Percentiles rank a stretch among this genome's conserved stretches.
phyloP scores from a whole-genome alignment of 176 grass and related monocot species.

The Thinopyrum elongatum region DNA sequence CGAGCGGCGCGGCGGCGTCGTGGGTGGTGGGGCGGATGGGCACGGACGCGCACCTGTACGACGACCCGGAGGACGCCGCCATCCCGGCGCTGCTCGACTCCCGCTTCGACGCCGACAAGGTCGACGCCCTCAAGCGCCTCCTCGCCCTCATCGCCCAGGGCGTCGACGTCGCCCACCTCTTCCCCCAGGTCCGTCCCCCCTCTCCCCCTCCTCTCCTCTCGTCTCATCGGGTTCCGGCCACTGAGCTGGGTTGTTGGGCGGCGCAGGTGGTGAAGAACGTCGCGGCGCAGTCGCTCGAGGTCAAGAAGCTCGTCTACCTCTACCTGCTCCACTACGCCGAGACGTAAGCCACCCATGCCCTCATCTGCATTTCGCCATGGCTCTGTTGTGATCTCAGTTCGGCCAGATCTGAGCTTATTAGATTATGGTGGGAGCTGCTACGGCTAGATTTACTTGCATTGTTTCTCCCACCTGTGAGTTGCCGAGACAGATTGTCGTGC shows the following conservation, averaged over 20 bases:
- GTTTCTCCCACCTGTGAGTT: not conserved
- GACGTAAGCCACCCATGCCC: conserved; percentile 45
- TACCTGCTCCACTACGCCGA: conserved; percentile 97
- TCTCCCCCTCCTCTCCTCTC: not conserved
- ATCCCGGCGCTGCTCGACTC: no score
- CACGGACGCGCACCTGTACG: conserved; percentile 95
- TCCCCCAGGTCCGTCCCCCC: no score
- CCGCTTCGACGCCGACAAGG: no score
- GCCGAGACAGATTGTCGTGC: not conserved
- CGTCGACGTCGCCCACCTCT: no score
- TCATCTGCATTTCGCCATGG: not conserved
- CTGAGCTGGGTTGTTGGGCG: no score
- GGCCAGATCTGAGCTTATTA: not conserved
- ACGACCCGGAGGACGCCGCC: conserved; percentile 87
- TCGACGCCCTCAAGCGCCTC: no score
- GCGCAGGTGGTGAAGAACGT: conserved; percentile 93
- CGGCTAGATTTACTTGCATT: not conserved
- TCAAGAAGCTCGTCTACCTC: conserved; percentile 98
- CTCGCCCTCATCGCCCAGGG: no score
- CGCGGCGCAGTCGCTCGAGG: conserved; percentile 77
- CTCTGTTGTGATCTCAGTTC: not conserved
- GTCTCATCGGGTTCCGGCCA: no score
- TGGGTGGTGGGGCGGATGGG: conserved; percentile 84
- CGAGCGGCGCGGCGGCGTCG: conserved; percentile 65
- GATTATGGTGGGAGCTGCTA: not conserved